phyloP scores from a whole-genome alignment of 169 alveolate species.

The Cryptosporidium felis region DNA sequence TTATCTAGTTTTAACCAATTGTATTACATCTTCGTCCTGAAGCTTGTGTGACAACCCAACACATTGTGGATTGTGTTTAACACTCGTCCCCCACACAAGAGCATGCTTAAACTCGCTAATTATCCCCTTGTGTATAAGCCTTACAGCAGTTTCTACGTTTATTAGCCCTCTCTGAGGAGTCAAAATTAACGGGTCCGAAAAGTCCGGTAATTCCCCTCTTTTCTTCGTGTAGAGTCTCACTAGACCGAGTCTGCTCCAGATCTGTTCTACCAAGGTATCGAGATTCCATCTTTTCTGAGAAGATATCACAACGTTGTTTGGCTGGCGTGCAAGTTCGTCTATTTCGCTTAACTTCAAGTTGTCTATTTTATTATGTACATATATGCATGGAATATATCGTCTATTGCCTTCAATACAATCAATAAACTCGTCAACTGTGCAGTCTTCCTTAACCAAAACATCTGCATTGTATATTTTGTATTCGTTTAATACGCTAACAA shows the following conservation, averaged over 20 bases:
- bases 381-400: constrained; percentile 89
- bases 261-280: constrained; percentile 82
- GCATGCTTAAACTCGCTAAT: constrained; percentile 85
- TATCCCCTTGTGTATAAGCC: constrained; percentile 84
- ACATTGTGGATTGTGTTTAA: constrained; percentile 87
- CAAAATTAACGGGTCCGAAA: constrained; percentile 85
- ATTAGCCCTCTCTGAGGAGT: constrained; percentile 86
- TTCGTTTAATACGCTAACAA: constrained; percentile 82
- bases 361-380: constrained; percentile 92
- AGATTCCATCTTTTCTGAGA: constrained; percentile 82
- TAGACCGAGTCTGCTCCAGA: constrained; percentile 88
- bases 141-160: constrained; percentile 81
- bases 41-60: constrained; percentile 85
- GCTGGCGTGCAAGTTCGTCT: constrained; percentile 82
- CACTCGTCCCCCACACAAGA: constrained; percentile 89
- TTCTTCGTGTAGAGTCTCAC: constrained; percentile 90
- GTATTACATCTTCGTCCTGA: constrained; percentile 88
- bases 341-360: constrained; percentile 87
- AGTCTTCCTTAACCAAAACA: constrained; percentile 85
- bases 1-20: constrained; percentile 81
- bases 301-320: constrained; percentile 82
- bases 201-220: constrained; percentile 88
- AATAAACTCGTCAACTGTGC: constrained; percentile 86
- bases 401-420: constrained; percentile 92
- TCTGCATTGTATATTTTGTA: constrained; percentile 88